Evolutionary conservation across 1,139 yeast species (phyloP).

Genomic region (Geotrichum klebahnii): DNA sequence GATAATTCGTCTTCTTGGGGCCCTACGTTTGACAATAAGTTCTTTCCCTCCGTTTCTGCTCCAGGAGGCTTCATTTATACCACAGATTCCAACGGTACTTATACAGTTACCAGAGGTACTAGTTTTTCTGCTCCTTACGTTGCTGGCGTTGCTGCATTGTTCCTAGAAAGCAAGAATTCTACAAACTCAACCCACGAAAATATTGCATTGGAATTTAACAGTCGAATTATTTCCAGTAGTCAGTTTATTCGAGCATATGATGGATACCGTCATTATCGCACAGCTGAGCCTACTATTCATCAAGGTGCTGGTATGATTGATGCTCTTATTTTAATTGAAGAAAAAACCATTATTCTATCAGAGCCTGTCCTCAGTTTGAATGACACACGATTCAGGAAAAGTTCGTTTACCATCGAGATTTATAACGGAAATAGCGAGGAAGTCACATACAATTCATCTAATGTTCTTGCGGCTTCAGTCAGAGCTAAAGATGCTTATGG

Average conservation of each 20-base stretch:
- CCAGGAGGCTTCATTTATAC: slow-evolving; percentile 28
- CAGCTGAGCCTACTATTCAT: slow-evolving; percentile 23
- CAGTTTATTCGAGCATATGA: slow-evolving; percentile 12
- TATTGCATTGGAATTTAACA: slow-evolving; percentile 10
- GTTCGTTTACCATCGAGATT: slow-evolving; percentile 17
- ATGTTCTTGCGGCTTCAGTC: slow-evolving; percentile 17
- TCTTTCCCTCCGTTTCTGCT: slow-evolving; percentile 27
- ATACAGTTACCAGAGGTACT: slow-evolving; percentile 24
- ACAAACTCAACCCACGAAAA: slow-evolving; percentile 2
- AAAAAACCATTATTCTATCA: slow-evolving; percentile 32
- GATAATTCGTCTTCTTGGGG: slow-evolving; percentile 28
- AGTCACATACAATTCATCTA: slow-evolving; percentile 22
- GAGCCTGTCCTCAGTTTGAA: slow-evolving; percentile 23
- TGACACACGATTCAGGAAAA: slow-evolving; percentile 19
- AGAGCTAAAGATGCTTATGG: slow-evolving; percentile 15
- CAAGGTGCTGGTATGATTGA: slow-evolving; percentile 35
- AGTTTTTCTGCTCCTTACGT: slow-evolving; percentile 28
- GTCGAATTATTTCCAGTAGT: slow-evolving; percentile 18
- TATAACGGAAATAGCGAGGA: slow-evolving; percentile 21
- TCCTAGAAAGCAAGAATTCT: slow-evolving; percentile 13
- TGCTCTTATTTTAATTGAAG: slow-evolving; percentile 40
- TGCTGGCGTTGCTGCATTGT: slow-evolving; percentile 27
- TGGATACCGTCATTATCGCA: slow-evolving; percentile 3
- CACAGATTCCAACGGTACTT: slow-evolving; percentile 15
- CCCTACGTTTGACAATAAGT: slow-evolving; percentile 27